phyloP scores from a whole-genome alignment of 352 stramenopile species.

The Globisporangium splendens region DNA sequence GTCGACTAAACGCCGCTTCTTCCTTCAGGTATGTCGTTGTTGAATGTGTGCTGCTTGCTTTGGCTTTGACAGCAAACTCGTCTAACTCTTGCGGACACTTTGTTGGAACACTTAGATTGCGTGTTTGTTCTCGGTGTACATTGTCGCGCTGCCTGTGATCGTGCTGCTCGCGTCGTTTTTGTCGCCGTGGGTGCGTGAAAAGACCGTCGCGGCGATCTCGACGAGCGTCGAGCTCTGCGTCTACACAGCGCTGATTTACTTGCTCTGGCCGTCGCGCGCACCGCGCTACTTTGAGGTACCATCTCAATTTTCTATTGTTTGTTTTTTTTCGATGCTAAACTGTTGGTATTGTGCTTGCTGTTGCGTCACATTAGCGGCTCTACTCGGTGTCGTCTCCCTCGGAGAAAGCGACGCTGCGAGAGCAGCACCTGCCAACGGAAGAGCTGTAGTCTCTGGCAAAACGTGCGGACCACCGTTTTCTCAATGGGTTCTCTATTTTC shows the following conservation, averaged over 20 bases:
- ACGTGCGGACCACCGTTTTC: not conserved
- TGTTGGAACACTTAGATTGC: conserved; percentile 38
- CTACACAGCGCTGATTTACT: conserved; percentile 63
- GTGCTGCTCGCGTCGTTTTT: conserved; percentile 69
- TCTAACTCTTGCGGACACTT: not conserved
- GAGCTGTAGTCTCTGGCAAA: conserved; percentile 26
- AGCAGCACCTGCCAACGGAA: conserved; percentile 60
- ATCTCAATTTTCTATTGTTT: not conserved
- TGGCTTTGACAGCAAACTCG: too few relatives aligned
- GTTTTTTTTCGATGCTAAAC: not conserved
- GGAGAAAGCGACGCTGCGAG: conserved; percentile 63
- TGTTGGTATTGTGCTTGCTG: not conserved
- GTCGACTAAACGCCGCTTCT: conserved; percentile 55
- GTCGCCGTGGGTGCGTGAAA: conserved; percentile 76
- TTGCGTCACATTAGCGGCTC: conserved; percentile 32
- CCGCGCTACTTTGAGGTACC: conserved; percentile 76
- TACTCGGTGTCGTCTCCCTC: conserved; percentile 72
- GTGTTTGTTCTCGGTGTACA: conserved; percentile 65
- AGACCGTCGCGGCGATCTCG: conserved; percentile 59
- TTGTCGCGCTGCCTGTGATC: conserved; percentile 63
- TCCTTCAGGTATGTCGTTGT: conserved; percentile 33
- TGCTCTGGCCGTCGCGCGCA: conserved; percentile 65
- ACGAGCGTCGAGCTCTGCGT: conserved; percentile 46
- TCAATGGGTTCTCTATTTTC: not conserved
- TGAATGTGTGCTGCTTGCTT: not conserved